A percentile compares a stretch with the other conserved stretches of the same genome.
phyloP scores from a whole-genome alignment of 768 basidiomycete genomes.

The Scleroderma bovista region DNA sequence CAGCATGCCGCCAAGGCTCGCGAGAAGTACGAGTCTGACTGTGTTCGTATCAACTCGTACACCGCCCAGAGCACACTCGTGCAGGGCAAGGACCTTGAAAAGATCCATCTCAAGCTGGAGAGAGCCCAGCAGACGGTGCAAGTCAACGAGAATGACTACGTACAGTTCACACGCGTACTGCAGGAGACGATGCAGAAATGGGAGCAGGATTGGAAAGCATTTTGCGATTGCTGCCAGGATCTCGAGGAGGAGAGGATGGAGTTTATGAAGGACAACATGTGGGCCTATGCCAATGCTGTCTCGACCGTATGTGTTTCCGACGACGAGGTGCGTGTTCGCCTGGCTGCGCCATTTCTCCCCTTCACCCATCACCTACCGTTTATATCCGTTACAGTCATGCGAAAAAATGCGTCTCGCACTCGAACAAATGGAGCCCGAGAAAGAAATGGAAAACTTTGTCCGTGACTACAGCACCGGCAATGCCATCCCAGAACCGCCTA shows the following conservation, averaged over 20 bases:
- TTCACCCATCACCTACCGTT: background rate
- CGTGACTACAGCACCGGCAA: conserved; percentile 84
- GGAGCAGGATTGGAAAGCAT: conserved; percentile 92
- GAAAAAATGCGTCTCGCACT: conserved; percentile 82
- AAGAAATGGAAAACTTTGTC: conserved; percentile 88
- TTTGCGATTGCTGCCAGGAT: conserved; percentile 94
- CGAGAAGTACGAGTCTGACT: conserved; percentile 91
- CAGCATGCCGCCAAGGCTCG: conserved; percentile 81
- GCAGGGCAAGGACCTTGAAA: conserved; percentile 92
- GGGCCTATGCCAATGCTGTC: conserved; percentile 95
- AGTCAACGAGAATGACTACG: conserved; percentile 87
- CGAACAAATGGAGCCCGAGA: conserved; percentile 83
- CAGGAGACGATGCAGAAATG: conserved; percentile 78
- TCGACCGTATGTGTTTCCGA: conserved; percentile 93
- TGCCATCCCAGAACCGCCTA: conserved; percentile 81
- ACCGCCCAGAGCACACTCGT: conserved; percentile 87
- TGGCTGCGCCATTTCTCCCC: background rate
- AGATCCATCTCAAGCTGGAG: conserved; percentile 81
- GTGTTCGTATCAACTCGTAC: conserved; percentile 88
- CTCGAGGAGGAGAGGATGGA: conserved; percentile 93
- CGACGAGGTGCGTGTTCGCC: conserved; percentile 66
- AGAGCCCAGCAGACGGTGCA: conserved; percentile 86
- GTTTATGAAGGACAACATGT: conserved; percentile 91
- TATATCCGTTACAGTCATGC: conserved; percentile 58
- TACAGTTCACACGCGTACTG: conserved; percentile 76